These are phyloP conservation scores for Cercospora sp. DNA, from an alignment of 2,329 filamentous ascomycete species.

Conservation along the genomic window DNA sequence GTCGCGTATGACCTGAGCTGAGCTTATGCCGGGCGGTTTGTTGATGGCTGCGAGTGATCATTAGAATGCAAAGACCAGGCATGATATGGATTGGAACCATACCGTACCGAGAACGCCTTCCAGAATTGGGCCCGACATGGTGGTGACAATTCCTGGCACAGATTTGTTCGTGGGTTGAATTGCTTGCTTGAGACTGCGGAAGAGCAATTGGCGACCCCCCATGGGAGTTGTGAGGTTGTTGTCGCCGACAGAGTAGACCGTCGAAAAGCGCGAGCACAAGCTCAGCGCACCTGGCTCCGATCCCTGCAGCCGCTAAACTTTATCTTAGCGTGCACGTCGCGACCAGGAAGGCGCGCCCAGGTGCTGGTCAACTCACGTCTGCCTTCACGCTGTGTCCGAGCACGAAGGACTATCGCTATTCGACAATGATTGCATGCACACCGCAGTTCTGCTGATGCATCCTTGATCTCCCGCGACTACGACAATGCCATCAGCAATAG, in stretches of 20 bases:
- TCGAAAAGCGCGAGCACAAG: background rate
- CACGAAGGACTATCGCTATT: background rate
- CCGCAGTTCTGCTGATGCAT: background rate
- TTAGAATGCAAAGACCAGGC: slow-evolving; percentile 15
- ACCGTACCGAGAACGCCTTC: slow-evolving; percentile 64
- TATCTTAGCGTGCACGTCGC: slow-evolving; percentile 4
- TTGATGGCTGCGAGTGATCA: slow-evolving; percentile 69
- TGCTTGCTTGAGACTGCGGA: slow-evolving; percentile 25
- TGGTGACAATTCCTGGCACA: slow-evolving; percentile 5
- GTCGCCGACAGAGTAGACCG: background rate
- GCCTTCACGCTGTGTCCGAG: background rate
- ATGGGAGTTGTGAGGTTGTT: slow-evolving; percentile 15
- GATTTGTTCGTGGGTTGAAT: slow-evolving; percentile 2
- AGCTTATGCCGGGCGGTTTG: slow-evolving; percentile 84
- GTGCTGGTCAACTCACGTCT: background rate
- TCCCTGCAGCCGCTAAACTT: background rate
- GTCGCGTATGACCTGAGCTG: slow-evolving; percentile 85
- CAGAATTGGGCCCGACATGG: slow-evolving; percentile 37
- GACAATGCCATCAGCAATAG: slow-evolving; percentile 30
- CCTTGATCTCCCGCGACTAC: slow-evolving; percentile 25
- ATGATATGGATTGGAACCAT: slow-evolving; percentile 21
- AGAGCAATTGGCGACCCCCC: slow-evolving; percentile 31
- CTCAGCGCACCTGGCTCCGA: background rate
- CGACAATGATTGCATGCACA: slow-evolving; percentile 15
- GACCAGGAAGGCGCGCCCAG: slow-evolving; percentile 4